These are phyloP conservation scores for Pseudogymnoascus sp. DNA, from an alignment of 2,329 filamentous ascomycete genomes.

Conservation along the genomic window DNA sequence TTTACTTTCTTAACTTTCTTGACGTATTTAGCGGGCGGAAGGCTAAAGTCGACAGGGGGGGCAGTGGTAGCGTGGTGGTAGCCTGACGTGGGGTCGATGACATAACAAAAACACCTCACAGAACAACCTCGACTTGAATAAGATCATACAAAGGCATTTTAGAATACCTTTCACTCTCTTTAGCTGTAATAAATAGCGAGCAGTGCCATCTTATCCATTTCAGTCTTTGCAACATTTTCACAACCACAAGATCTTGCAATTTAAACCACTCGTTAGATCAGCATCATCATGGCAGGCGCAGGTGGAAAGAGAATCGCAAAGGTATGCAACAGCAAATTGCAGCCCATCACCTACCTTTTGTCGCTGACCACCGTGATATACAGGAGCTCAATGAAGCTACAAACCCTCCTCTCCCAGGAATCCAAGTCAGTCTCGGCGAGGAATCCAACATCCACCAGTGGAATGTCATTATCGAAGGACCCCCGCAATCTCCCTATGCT, in stretches of 20 bases:
- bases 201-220: not conserved
- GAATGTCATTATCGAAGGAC: conserved; percentile 60
- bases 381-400: conserved; percentile 57
- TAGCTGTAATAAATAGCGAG: conserved; percentile 4
- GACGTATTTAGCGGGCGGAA: conserved; percentile 8
- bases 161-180: not conserved
- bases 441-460: conserved; percentile 61
- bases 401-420: conserved; percentile 47
- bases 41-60: conserved; percentile 1
- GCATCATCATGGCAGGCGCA: conserved; percentile 21
- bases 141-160: not conserved
- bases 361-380: conserved; percentile 9
- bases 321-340: conserved; percentile 10
- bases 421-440: conserved; percentile 48
- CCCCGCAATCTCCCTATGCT: conserved; percentile 55
- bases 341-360: not conserved
- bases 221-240: not conserved
- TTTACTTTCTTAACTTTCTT: not conserved
- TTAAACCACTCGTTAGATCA: conserved; percentile 5
- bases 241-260: conserved; percentile 9
- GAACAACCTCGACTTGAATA: not conserved
- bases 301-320: conserved; percentile 25
- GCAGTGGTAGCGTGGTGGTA: not conserved
- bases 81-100: conserved; percentile 6
- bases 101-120: not conserved